These are phyloP conservation scores for Trametes maxima DNA, from an alignment of 768 basidiomycete genomes.

Conservation along the genomic window DNA sequence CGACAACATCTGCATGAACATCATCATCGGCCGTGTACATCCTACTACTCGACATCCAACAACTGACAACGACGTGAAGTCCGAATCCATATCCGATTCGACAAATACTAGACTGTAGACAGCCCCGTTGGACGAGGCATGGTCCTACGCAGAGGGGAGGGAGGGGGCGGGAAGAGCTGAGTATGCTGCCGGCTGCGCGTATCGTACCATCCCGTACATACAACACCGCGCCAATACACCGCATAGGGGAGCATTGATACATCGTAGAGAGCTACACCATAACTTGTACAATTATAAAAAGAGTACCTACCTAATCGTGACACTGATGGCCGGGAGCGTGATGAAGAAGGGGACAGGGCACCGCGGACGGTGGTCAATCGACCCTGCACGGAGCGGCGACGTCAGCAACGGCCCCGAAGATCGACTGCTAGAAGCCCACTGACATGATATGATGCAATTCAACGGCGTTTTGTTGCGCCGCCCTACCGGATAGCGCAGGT, in stretches of 20 bases:
- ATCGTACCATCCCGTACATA: background rate
- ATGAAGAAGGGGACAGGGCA: background rate
- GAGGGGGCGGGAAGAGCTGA: background rate
- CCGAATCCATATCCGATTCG: conserved; percentile 8
- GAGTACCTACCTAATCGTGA: conserved; percentile 16
- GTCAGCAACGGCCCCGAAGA: background rate
- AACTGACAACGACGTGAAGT: background rate
- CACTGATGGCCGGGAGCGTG: background rate
- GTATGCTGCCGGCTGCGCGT: background rate
- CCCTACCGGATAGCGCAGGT: conserved; percentile 20
- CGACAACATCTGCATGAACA: background rate
- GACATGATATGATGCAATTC: background rate
- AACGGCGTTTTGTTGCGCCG: background rate
- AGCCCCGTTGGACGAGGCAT: too few species aligned
- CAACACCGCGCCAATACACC: conserved; percentile 2
- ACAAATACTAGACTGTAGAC: background rate
- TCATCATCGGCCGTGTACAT: background rate
- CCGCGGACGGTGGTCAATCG: background rate
- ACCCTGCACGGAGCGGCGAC: conserved; percentile 4
- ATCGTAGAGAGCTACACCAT: conserved; percentile 15
- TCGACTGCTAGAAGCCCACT: background rate
- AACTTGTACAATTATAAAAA: conserved; percentile 9
- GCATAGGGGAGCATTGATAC: conserved; percentile 10
- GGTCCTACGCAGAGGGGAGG: background rate
- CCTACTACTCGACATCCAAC: background rate